phyloP scores from a whole-genome alignment of 169 alveolate species.

The Miamiensis avidus region DNA sequence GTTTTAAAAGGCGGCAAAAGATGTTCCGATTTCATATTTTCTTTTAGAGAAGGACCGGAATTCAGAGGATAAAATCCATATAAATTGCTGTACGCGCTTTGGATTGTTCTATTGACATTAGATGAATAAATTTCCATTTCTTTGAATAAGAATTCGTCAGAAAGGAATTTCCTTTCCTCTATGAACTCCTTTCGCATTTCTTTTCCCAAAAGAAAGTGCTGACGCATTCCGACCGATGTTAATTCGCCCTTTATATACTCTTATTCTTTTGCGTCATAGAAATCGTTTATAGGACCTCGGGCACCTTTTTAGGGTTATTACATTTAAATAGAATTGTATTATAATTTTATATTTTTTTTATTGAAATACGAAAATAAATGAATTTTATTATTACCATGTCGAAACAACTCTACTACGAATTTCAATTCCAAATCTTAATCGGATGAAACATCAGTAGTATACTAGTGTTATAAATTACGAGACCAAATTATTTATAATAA shows the following conservation, averaged over 20 bases:
- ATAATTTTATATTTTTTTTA: too few species aligned
- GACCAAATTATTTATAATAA: too few species aligned
- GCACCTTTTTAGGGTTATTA: neutral
- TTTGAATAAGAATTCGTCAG: neutral
- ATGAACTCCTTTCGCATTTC: neutral
- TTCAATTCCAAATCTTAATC: too few species aligned
- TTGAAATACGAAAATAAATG: too few species aligned
- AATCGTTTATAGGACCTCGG: neutral
- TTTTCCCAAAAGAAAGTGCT: neutral
- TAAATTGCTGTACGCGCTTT: neutral
- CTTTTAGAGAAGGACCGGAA: neutral
- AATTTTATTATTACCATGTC: neutral
- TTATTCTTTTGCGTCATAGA: too few species aligned
- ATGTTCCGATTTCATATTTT: neutral
- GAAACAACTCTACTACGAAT: neutral
- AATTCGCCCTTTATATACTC: neutral
- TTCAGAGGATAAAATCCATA: neutral
- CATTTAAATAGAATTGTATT: too few species aligned
- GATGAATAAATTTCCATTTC: neutral
- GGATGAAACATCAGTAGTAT: too few species aligned
- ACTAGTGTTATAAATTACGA: too few species aligned
- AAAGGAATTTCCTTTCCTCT: neutral
- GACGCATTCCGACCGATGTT: neutral
- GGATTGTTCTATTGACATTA: neutral
- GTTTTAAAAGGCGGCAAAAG: neutral